A percentile compares a stretch with the other conserved stretches of the same genome.
Conservation (phyloP, 129 eudicot species). For the Silybum marianum region DNA sequence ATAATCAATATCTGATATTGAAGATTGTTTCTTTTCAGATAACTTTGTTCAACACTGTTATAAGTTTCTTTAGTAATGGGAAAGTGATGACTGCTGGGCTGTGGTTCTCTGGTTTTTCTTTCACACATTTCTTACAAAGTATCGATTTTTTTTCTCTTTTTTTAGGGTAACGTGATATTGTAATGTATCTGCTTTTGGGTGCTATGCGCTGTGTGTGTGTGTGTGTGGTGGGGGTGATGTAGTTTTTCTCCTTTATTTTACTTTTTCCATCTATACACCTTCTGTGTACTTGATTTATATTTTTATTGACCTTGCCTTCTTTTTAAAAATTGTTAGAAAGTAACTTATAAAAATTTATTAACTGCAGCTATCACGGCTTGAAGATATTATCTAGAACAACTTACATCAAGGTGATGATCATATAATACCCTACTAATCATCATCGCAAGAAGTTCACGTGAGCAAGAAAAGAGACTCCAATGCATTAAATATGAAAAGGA, state of each 20-base stretch:
- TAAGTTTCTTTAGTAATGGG: slow-evolving; percentile 3
- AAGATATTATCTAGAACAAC: slow-evolving; percentile 77
- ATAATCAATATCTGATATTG: background rate
- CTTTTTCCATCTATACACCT: background rate
- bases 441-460: slow-evolving; percentile 39
- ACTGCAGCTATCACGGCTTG: slow-evolving; percentile 59
- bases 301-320: background rate
- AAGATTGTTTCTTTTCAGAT: background rate
- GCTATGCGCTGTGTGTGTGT: background rate
- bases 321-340: background rate
- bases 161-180: background rate
- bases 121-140: background rate
- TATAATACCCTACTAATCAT: slow-evolving; percentile 54
- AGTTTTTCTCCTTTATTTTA: too few species aligned
- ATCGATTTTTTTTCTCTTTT: too few species aligned
- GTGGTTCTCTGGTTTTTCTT: background rate
- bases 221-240: too few species aligned
- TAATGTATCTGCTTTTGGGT: background rate
- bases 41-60: background rate
- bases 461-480: slow-evolving; percentile 30
- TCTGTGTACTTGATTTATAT: background rate
- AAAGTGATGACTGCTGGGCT: background rate
- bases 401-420: slow-evolving; percentile 68
- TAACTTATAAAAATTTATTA: background rate
- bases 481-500: slow-evolving; percentile 39